These are phyloP conservation scores for Termitomyces titanicus DNA, from an alignment of 768 basidiomycete species.

Conservation along the genomic window DNA sequence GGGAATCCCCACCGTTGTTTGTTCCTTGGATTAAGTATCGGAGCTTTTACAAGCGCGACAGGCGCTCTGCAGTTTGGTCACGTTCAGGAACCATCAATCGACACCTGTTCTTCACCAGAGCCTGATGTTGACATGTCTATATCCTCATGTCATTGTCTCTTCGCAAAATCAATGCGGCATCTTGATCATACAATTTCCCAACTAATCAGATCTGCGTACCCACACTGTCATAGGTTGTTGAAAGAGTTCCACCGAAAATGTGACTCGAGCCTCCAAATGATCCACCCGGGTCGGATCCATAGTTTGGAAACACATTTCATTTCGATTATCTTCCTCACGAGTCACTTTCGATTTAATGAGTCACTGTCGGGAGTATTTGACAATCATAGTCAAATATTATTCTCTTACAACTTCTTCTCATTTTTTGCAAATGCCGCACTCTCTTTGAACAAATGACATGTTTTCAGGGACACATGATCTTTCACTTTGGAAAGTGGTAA, in stretches of 20 bases:
- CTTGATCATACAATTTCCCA: background rate
- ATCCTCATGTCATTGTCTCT: background rate
- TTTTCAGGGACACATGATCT: no score
- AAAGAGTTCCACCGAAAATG: background rate
- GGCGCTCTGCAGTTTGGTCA: no score
- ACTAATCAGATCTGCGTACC: background rate
- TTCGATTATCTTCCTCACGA: background rate
- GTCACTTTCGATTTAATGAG: background rate
- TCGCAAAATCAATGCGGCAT: background rate
- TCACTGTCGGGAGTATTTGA: background rate
- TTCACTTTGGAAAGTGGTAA: no score
- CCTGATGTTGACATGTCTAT: background rate
- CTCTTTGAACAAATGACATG: no score
- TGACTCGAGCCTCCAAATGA: background rate
- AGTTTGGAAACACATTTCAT: background rate
- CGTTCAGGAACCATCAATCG: slow-evolving; percentile 5
- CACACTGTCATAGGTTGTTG: background rate
- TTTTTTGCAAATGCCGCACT: no score
- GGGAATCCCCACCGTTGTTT: no score
- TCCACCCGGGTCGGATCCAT: slow-evolving; percentile 5
- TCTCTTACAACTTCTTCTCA: no score
- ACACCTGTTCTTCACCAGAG: background rate
- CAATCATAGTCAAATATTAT: no score
- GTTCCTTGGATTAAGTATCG: background rate
- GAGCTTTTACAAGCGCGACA: background rate